A percentile compares a stretch with the other conserved stretches of the same genome.
These are phyloP conservation scores for Diutina catenulata DNA, from an alignment of 1,139 yeast genomes.

Conservation along the genomic window DNA sequence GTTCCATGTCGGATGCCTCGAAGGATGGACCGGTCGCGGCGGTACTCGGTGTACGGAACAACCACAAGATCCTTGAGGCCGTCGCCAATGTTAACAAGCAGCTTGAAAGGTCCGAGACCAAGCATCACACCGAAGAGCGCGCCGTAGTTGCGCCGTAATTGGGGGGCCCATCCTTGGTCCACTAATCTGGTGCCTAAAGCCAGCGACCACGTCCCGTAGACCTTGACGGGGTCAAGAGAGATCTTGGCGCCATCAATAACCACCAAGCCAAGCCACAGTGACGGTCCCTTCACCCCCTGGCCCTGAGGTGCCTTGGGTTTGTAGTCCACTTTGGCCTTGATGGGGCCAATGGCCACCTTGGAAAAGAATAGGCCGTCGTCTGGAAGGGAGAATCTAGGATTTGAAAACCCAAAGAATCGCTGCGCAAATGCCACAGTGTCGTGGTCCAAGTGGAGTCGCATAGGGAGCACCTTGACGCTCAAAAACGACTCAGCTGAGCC, in stretches of 20 bases:
- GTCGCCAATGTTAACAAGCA: conserved; percentile 66
- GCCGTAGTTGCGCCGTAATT: background rate
- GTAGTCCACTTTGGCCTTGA: conserved; percentile 70
- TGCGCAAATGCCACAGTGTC: conserved; percentile 79
- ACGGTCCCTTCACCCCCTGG: conserved; percentile 45
- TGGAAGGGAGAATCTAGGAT: conserved; percentile 50
- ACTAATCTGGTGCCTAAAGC: conserved; percentile 34
- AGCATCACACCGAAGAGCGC: conserved; percentile 41
- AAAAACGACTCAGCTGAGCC: conserved; percentile 59
- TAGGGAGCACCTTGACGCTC: conserved; percentile 49
- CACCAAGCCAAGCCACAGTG: conserved; percentile 78
- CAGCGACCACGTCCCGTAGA: conserved; percentile 70
- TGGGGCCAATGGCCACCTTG: conserved; percentile 48
- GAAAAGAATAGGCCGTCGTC: conserved; percentile 60
- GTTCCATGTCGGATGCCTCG: conserved; percentile 74
- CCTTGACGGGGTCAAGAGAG: conserved; percentile 43
- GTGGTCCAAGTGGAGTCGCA: conserved; percentile 81
- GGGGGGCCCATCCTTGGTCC: conserved; percentile 5
- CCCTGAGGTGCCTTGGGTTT: conserved; percentile 59
- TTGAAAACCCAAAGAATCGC: conserved; percentile 74
- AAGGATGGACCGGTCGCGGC: conserved; percentile 57
- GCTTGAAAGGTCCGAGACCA: conserved; percentile 74
- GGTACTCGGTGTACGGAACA: conserved; percentile 65
- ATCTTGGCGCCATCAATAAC: conserved; percentile 78
- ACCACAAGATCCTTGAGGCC: conserved; percentile 67